A percentile compares a stretch with the other conserved stretches of the same genome.
These are phyloP conservation scores for Venustampulla echinocandica DNA, from an alignment of 495 filamentous ascomycete genomes.

Conservation along the genomic window DNA sequence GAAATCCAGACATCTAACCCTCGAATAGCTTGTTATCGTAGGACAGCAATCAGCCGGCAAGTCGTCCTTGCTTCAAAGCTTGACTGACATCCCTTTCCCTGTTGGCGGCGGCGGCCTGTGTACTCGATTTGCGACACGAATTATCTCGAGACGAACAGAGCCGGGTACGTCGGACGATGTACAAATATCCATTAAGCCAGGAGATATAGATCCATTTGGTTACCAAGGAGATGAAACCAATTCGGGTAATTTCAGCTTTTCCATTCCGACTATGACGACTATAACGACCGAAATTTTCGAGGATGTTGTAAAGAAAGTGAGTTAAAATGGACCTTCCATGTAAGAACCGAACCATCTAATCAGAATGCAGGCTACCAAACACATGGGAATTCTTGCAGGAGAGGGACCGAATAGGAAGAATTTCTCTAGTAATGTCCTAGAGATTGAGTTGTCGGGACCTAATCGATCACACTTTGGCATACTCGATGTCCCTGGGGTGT, in stretches of 20 bases:
- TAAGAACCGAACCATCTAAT: slow-evolving; percentile 8
- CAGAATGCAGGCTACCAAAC: slow-evolving; percentile 33
- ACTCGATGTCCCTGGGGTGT: slow-evolving; percentile 56
- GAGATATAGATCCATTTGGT: slow-evolving; percentile 6
- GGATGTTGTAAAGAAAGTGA: slow-evolving; percentile 3
- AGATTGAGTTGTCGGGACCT: slow-evolving; percentile 50
- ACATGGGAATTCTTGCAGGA: slow-evolving; percentile 13
- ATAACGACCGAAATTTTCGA: slow-evolving; percentile 4
- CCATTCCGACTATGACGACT: neutral
- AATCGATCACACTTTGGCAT: slow-evolving; percentile 49
- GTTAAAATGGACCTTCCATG: slow-evolving; percentile 11
- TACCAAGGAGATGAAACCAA: neutral
- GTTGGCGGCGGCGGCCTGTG: slow-evolving; percentile 40
- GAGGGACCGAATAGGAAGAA: neutral
- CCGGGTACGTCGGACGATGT: slow-evolving; percentile 2
- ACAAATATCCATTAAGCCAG: slow-evolving; percentile 1
- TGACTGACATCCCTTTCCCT: slow-evolving; percentile 45
- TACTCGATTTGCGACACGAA: slow-evolving; percentile 49
- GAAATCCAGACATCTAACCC: neutral
- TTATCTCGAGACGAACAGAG: slow-evolving; percentile 33
- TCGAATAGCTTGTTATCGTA: slow-evolving; percentile 45
- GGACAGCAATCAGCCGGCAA: slow-evolving; percentile 48
- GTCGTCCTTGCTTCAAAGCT: slow-evolving; percentile 39
- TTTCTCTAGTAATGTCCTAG: slow-evolving; percentile 49
- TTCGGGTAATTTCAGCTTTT: slow-evolving; percentile 1